Evolutionary conservation across 208 protist genomes (phyloP).

Genomic region (Leishmania aethiopica): DNA sequence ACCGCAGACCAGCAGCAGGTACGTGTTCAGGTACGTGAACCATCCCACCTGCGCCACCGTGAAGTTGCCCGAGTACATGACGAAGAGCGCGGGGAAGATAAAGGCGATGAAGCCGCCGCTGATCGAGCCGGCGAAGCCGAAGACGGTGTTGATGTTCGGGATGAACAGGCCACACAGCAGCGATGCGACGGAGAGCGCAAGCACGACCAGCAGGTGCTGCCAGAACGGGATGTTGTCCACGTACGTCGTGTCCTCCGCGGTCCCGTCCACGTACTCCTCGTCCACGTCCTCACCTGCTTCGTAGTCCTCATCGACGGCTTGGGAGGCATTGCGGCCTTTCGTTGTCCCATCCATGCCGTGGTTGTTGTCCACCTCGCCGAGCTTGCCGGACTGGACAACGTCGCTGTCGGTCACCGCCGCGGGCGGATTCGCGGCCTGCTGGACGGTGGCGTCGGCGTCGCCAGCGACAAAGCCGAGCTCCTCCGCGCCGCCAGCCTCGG

Average conservation of each 20-base stretch:
- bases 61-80: conserved; percentile 66
- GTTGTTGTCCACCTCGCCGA: not conserved
- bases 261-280: conserved; percentile 2
- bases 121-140: conserved; percentile 55
- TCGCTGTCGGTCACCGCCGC: not conserved
- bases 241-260: conserved; percentile 30
- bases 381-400: not conserved
- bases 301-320: not conserved
- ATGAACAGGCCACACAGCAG: conserved; percentile 77
- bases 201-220: conserved; percentile 42
- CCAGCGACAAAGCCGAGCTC: not conserved
- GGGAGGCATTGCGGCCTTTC: not conserved
- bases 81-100: conserved; percentile 60
- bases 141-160: conserved; percentile 72
- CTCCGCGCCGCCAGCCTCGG: not conserved
- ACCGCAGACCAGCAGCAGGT: conserved; percentile 44
- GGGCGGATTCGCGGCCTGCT: not conserved
- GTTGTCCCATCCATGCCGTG: not conserved
- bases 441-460: not conserved
- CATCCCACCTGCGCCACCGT: conserved; percentile 36
- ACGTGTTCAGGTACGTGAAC: conserved; percentile 62
- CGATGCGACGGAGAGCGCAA: conserved; percentile 27
- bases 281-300: not conserved
- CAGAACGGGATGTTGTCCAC: conserved; percentile 54
- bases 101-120: conserved; percentile 65